A percentile compares a stretch with the other conserved stretches of the same genome.
phyloP scores from a whole-genome alignment of 23 red algal species.

The Gracilaria gracilis region DNA sequence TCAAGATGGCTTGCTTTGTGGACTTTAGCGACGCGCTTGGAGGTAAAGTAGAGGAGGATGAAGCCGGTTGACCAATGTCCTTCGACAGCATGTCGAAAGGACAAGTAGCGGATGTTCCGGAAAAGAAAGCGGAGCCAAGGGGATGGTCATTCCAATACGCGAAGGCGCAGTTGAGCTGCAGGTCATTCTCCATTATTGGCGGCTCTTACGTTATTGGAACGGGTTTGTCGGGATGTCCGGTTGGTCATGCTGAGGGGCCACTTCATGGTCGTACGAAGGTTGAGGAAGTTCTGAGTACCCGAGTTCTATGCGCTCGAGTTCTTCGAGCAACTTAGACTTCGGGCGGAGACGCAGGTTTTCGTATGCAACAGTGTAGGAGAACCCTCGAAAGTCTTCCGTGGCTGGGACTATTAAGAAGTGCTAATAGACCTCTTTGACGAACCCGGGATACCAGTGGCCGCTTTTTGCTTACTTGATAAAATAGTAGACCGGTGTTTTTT shows the following conservation, averaged over 20 bases:
- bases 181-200: no score
- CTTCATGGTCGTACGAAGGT: no score
- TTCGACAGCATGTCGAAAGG: background rate
- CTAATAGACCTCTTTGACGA: background rate
- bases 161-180: no score
- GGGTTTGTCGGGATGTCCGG: background rate
- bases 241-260: background rate
- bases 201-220: no score
- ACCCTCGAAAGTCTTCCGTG: background rate
- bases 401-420: background rate
- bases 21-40: background rate
- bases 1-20: background rate
- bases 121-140: background rate
- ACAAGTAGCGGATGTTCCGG: background rate
- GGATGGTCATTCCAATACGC: no score
- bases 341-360: background rate
- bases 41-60: background rate
- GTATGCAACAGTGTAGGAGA: background rate
- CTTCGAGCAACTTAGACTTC: background rate
- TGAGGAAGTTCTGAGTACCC: background rate
- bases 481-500: background rate
- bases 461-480: background rate
- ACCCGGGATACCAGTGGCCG: constrained; percentile 16
- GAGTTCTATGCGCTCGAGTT: background rate
- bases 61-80: background rate